Evolutionary conservation across 805 yeast species (phyloP), one percentile per base, ranked within the genome.

Genomic region (Candida incommunis): DNA sequence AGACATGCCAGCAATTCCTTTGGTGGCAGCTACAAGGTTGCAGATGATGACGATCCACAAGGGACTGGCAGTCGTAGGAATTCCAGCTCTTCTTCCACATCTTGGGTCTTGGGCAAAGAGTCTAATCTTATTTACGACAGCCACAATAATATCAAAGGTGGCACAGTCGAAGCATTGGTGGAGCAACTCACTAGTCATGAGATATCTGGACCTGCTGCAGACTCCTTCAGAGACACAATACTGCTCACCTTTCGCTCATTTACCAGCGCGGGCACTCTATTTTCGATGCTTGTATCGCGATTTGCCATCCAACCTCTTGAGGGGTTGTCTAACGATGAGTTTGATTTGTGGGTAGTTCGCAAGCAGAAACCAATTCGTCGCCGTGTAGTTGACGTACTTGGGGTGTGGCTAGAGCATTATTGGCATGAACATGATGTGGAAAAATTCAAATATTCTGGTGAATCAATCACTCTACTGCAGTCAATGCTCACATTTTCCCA

Each of bases 221-320:
- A 31, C 2, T 67, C 71, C 22, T 87, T 78, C 63, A 79, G 78
- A 53, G 66, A 79, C 3, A 73, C 86, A 0, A 75, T 88, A 65
- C 64, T 87, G 48, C 65, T 77, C n/a, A 78, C 94, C 0, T 84
- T 86, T 61, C 68, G 81, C 29, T 76, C 88, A 26, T 82, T 87
- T 58, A 72, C 80, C 66, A 70, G 81, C 2, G 72, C 92, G 1
- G 61, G 71, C 7, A 82, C 79, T 44, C 66, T 88, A 29, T 65
- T 83, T 40, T 69, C 70, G 35, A 58, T 74, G 40, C 63, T 85
- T 53, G 72, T 82, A 25, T 71, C 72, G 34, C 68, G 94, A 45
- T 90, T 79, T 61, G 71, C 78, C 45, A 63, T 76, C 15, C 75
- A 75, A 50, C 92, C 95, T 21, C 96, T 96, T 0, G 95, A 84